Evolutionary conservation across 495 filamentous ascomycete species (phyloP).

Genomic region (Lophium mytilinum): DNA sequence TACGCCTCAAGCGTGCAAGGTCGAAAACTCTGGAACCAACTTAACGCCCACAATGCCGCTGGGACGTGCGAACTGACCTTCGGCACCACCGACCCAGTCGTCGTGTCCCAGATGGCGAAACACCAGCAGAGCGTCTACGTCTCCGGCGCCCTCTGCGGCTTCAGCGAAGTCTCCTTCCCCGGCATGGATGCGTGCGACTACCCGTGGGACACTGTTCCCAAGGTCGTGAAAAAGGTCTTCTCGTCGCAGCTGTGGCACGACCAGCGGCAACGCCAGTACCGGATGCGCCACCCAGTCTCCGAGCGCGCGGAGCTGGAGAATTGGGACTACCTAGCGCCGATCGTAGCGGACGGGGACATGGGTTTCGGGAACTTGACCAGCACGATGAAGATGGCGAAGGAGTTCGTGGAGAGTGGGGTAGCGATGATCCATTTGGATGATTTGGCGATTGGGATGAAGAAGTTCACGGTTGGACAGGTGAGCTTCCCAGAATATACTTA

Average conservation of each 20-base stretch:
- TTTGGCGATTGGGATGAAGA: slow-evolving; percentile 26
- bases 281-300: slow-evolving; percentile 17
- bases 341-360: slow-evolving; percentile 25
- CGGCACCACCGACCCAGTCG: slow-evolving; percentile 22
- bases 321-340: slow-evolving; percentile 25
- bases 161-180: slow-evolving; percentile 22
- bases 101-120: slow-evolving; percentile 24
- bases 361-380: slow-evolving; percentile 23
- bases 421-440: slow-evolving; percentile 28
- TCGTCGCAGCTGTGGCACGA: slow-evolving; percentile 24
- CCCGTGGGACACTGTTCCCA: slow-evolving; percentile 24
- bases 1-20: not conserved
- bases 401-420: slow-evolving; percentile 26
- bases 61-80: slow-evolving; percentile 24
- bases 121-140: slow-evolving; percentile 25
- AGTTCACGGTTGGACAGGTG: slow-evolving; percentile 20
- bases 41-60: slow-evolving; percentile 16
- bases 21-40: slow-evolving; percentile 20
- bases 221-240: slow-evolving; percentile 22
- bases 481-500: no score
- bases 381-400: slow-evolving; percentile 23
- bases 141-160: slow-evolving; percentile 24
- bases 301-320: slow-evolving; percentile 15
- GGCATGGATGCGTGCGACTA: slow-evolving; percentile 26
- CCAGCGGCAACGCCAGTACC: slow-evolving; percentile 21